These are phyloP conservation scores for Curvularia sp. DNA, from an alignment of 2,329 filamentous ascomycete species.

Conservation along the genomic window DNA sequence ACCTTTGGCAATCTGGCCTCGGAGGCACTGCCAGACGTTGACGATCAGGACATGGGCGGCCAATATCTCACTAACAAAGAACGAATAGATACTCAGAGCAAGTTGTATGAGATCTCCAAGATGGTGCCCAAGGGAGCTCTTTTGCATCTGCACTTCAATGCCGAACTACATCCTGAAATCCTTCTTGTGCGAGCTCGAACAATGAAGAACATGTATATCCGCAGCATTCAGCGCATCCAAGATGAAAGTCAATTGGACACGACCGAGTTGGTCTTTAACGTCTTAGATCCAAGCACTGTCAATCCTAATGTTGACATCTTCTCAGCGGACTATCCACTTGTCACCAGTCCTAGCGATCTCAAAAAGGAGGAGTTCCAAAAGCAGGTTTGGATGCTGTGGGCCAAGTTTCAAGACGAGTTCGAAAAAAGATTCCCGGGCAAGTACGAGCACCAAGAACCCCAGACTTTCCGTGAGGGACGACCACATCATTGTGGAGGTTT, in stretches of 20 bases:
- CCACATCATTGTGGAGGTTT: conserved; percentile 28
- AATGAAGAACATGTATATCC: conserved; percentile 71
- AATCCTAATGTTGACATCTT: conserved; percentile 56
- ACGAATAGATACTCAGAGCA: conserved; percentile 59
- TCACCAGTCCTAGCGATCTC: conserved; percentile 33
- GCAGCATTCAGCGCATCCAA: conserved; percentile 63
- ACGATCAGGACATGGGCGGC: conserved; percentile 57
- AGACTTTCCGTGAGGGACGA: conserved; percentile 8
- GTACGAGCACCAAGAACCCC: conserved; percentile 18
- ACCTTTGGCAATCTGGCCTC: conserved; percentile 54
- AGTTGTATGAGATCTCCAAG: conserved; percentile 64
- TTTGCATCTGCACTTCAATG: conserved; percentile 79
- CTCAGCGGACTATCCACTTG: conserved; percentile 26
- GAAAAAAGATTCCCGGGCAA: conserved; percentile 36
- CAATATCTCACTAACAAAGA: conserved; percentile 56
- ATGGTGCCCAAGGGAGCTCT: conserved; percentile 75
- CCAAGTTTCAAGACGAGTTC: conserved; percentile 54
- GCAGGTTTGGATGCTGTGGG: conserved; percentile 56
- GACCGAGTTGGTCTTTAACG: conserved; percentile 70
- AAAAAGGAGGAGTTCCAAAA: conserved; percentile 16
- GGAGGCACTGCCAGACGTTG: conserved; percentile 50
- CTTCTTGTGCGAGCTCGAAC: conserved; percentile 63
- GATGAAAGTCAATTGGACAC: conserved; percentile 3
- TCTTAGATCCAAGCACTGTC: conserved; percentile 49
- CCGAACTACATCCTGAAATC: conserved; percentile 69